These are phyloP conservation scores for Polyplosphaeria fusca DNA, from an alignment of 495 filamentous ascomycete genomes.

Conservation along the genomic window DNA sequence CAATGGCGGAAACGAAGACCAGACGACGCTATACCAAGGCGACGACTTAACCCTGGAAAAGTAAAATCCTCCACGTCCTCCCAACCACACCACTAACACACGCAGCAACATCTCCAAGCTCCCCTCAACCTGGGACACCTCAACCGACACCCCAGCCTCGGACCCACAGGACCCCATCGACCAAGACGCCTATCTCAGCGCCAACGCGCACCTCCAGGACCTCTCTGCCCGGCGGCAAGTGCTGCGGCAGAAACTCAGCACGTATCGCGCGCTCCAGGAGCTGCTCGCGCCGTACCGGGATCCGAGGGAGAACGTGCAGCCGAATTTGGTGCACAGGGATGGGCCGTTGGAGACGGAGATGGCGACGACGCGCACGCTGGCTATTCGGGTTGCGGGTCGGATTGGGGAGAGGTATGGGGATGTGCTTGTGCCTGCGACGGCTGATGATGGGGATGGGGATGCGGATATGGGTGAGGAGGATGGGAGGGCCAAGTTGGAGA, in stretches of 20 bases:
- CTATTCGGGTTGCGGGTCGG: constrained; percentile 65
- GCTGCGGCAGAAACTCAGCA: constrained; percentile 53
- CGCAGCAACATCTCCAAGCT: constrained; percentile 32
- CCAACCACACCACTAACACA: too few relatives aligned
- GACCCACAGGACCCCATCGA: constrained; percentile 2
- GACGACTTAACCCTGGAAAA: constrained; percentile 28
- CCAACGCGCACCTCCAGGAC: constrained; percentile 41
- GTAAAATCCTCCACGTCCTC: too few relatives aligned
- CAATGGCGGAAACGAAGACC: constrained; percentile 34
- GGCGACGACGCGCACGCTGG: constrained; percentile 71
- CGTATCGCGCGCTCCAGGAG: constrained; percentile 54
- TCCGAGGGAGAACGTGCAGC: constrained; percentile 61
- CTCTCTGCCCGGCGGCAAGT: constrained; percentile 55
- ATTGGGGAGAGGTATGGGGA: constrained; percentile 46
- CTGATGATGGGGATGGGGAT: constrained; percentile 34
- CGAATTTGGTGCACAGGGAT: constrained; percentile 71
- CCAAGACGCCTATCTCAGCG: constrained; percentile 21
- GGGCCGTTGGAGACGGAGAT: constrained; percentile 71
- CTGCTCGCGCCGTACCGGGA: constrained; percentile 60
- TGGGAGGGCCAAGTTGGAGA: constrained; percentile 40
- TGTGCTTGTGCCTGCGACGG: constrained; percentile 35
- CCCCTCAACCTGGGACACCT: constrained; percentile 25
- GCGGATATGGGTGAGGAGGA: constrained; percentile 45
- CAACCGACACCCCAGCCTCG: constrained; percentile 3
- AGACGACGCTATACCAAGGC: constrained; percentile 11